phyloP scores from a whole-genome alignment of 1,139 yeast genomes.

The Suhomyces guaymorum region DNA sequence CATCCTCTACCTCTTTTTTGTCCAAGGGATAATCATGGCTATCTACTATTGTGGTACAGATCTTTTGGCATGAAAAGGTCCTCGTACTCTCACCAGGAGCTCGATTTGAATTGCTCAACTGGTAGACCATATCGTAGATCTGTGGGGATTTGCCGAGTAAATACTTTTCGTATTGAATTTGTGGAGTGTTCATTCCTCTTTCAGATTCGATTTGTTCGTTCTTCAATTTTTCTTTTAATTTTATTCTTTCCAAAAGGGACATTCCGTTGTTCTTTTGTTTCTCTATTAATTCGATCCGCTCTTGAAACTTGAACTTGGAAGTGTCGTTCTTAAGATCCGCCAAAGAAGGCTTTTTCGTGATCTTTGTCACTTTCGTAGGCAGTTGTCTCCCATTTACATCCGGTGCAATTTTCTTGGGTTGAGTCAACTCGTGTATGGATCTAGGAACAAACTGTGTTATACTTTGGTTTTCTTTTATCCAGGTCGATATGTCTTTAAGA shows the following conservation, averaged over 20 bases:
- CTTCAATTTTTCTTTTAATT: constrained; percentile 16
- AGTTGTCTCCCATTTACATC: constrained; percentile 1
- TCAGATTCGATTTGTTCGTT: constrained; percentile 13
- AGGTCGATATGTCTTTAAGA: constrained; percentile 6
- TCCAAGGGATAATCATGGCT: constrained; percentile 37
- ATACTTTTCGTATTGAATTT: constrained; percentile 36
- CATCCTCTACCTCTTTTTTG: constrained; percentile 34
- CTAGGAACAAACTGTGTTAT: no score
- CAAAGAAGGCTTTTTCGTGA: constrained; percentile 15
- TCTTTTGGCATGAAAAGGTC: constrained; percentile 27
- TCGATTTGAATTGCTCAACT: constrained; percentile 18
- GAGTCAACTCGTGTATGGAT: constrained; percentile 7
- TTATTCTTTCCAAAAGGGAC: constrained; percentile 41
- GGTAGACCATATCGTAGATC: constrained; percentile 40
- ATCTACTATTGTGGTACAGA: constrained; percentile 34
- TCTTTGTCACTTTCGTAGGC: constrained; percentile 26
- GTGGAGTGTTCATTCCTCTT: constrained; percentile 24
- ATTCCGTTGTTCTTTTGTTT: constrained; percentile 30
- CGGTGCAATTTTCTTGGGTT: constrained; percentile 2
- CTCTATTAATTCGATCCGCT: constrained; percentile 24
- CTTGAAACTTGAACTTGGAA: constrained; percentile 34
- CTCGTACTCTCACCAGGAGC: constrained; percentile 9
- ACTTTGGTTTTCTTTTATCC: no score
- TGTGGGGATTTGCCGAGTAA: constrained; percentile 43
- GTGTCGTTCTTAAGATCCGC: constrained; percentile 31